Evolutionary conservation across 225 moss, liverwort and hornwort species (phyloP), one percentile per base, ranked within the genome.

Genomic region (Pseudoscleropodium purum): DNA sequence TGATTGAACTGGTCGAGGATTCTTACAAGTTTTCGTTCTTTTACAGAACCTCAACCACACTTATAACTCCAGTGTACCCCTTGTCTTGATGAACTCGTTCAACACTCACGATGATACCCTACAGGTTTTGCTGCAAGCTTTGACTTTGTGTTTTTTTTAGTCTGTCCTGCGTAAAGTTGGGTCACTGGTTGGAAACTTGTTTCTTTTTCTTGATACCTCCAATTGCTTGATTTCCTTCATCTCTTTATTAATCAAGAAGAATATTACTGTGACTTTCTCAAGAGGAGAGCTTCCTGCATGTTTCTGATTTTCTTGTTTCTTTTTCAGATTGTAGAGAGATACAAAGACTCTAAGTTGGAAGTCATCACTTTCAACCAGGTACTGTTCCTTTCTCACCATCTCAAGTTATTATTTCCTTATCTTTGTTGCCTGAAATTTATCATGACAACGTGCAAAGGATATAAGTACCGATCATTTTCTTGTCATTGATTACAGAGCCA

Each of bases 41-140:
- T 79, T 93, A 88, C 97, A 98, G 99, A 94, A 92, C 89, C 90
- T 99, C 89, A 97, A 99, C 84, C 84, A 91, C 88, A 93, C 93
- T 14, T 99, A 94, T 88, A 83, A 92, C 17, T 80, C 99, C 77
- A 90, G 67, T 63, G 99, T 99, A 80, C 97, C 97, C 60, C 97
- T 99, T 80, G 99, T 99, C 45, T 97, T 99, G 80, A 97, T 99
- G 97, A 99, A 99, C 90, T 97, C 99, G 16, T 99, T 99, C 94
- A 99, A 99, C 93, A 99, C 97, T 21, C 99, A 99, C 81, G 95
- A 95, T 18, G 99, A 99, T 77, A 99, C 99, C 60, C 91, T 93
- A 31, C 82, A 99, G 97, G 98, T 98, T 45, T 74, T 60, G 68
- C 78, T 70, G 11, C 63, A 36, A 83, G 66, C 85, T 67, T 81